Percentiles rank a stretch among this genome's conserved stretches.
Evolutionary conservation across 108 stramenopile species (phyloP).

Genomic region (Pseudonitzschia multiseries): DNA sequence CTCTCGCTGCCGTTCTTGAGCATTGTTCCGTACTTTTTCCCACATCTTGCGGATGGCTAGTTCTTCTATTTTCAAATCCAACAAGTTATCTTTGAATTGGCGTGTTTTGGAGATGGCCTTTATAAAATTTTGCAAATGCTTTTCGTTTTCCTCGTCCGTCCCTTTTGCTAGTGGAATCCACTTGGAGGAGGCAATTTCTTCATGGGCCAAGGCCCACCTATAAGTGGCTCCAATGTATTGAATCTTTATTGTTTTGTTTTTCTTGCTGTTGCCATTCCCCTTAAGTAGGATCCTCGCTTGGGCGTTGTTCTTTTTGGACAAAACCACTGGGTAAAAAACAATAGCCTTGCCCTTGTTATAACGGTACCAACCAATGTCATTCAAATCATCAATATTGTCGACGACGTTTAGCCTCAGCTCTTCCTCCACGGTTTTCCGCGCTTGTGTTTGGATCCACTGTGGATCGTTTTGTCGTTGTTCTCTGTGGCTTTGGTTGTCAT

Average conservation of each 20-base stretch:
- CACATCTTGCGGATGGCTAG: constrained; percentile 13
- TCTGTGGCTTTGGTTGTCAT: neutral
- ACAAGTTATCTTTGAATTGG: constrained; percentile 1
- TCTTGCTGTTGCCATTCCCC: neutral
- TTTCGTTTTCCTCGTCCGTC: neutral
- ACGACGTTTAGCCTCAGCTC: neutral
- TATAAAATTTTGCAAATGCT: neutral
- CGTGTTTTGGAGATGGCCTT: neutral
- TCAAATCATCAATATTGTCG: neutral
- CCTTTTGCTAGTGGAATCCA: constrained; percentile 5
- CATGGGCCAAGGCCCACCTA: neutral
- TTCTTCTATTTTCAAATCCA: constrained; percentile 17
- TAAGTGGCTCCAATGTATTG: constrained; percentile 11
- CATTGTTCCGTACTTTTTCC: neutral
- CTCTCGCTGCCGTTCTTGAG: neutral
- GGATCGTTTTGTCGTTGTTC: neutral
- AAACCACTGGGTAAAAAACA: neutral
- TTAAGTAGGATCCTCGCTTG: constrained; percentile 7
- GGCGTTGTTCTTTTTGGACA: neutral
- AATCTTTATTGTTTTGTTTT: neutral
- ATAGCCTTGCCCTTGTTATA: neutral
- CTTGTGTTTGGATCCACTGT: constrained; percentile 6
- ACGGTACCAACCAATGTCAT: constrained; percentile 7
- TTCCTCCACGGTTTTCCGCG: constrained; percentile 9
- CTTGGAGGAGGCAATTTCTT: constrained; percentile 3